phyloP scores from a whole-genome alignment of 441 rosid genomes.

The Gossypium trilobum region DNA sequence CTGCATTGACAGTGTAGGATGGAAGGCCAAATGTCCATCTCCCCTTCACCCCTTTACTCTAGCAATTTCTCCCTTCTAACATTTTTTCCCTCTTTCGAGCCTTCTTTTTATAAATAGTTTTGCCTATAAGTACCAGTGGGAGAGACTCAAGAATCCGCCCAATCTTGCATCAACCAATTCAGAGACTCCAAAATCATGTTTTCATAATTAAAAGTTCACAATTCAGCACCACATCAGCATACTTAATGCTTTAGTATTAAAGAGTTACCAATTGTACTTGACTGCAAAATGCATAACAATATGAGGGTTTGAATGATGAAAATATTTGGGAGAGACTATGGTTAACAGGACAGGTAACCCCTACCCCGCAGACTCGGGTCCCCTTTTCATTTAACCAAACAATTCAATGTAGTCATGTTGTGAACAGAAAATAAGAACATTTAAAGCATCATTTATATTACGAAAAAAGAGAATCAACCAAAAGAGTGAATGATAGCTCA shows the following conservation, averaged over 20 bases:
- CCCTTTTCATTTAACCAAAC: not conserved
- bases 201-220: not conserved
- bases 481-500: constrained; percentile 29
- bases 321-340: not conserved
- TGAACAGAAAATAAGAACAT: not conserved
- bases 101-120: not conserved
- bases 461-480: not conserved
- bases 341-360: not conserved
- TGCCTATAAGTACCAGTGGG: not conserved
- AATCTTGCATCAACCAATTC: not conserved
- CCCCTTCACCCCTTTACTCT: not conserved
- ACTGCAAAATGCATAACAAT: not conserved
- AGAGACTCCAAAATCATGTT: not conserved
- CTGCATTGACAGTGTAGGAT: not conserved
- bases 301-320: not conserved
- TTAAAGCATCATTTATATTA: not conserved
- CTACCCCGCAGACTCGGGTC: not conserved
- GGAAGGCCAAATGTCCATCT: not conserved
- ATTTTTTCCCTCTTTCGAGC: not conserved
- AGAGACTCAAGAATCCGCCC: not conserved
- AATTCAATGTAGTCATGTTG: not conserved
- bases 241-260: not conserved
- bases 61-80: not conserved
- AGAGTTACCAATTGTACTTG: not conserved
- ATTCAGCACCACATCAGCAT: not conserved